phyloP scores from a whole-genome alignment of 345 rosid species.

The Jatropha curcas region DNA sequence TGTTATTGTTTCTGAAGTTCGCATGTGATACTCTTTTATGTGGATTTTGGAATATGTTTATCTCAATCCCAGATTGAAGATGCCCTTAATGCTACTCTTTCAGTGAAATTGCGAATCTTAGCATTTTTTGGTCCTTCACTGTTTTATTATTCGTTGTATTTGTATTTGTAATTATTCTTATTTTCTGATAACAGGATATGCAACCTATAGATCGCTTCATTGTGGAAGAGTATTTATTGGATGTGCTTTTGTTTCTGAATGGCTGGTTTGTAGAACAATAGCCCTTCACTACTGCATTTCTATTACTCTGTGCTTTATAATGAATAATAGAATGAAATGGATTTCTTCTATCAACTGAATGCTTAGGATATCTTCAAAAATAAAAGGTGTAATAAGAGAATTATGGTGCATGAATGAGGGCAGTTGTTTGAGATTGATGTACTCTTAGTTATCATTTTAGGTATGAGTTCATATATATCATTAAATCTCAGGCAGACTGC shows the following conservation, averaged over 20 bases:
- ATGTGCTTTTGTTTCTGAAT: slow-evolving; percentile 90
- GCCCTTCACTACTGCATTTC: not conserved
- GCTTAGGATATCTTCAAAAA: not conserved
- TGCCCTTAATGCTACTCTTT: not conserved
- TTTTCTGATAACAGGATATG: slow-evolving; percentile 61
- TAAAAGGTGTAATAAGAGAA: not conserved
- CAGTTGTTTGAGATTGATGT: slow-evolving; percentile 2
- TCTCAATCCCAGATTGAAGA: too few relatives aligned
- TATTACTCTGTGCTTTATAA: not conserved
- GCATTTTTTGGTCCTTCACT: not conserved
- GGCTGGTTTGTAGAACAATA: slow-evolving; percentile 70
- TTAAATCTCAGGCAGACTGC: not conserved
- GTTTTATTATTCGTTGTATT: slow-evolving; percentile 2
- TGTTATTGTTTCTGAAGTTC: not conserved
- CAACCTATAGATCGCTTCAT: slow-evolving; percentile 95
- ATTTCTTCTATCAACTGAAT: slow-evolving; percentile 3
- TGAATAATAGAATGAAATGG: not conserved
- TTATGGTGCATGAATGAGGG: not conserved
- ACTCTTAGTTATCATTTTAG: not conserved
- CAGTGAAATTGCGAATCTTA: not conserved
- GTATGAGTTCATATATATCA: not conserved
- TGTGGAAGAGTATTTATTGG: slow-evolving; percentile 89
- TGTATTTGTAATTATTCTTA: slow-evolving; percentile 1
- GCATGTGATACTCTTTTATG: too few relatives aligned
- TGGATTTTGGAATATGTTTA: too few relatives aligned